Evolutionary conservation across 306 rosid genomes (phyloP).

Genomic region (Trifolium repens): DNA sequence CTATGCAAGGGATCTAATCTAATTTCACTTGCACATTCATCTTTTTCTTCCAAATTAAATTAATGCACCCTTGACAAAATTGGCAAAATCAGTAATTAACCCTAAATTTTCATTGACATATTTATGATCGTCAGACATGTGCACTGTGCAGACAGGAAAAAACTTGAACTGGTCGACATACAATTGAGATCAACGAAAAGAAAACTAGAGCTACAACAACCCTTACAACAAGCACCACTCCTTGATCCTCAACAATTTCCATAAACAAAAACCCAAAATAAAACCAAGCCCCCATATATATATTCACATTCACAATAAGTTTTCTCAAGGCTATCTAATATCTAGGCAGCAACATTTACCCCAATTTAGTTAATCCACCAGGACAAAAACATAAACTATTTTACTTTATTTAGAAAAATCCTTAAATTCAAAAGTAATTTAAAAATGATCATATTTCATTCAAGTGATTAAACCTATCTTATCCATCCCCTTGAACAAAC

Average conservation of each 20-base stretch:
- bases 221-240: not conserved
- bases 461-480: not conserved
- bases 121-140: not conserved
- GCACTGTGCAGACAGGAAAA: not conserved
- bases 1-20: slow-evolving; percentile 29
- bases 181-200: not conserved
- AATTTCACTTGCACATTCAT: not conserved
- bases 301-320: not conserved
- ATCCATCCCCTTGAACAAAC: not conserved
- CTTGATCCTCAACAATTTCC: not conserved
- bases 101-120: not conserved
- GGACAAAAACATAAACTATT: not conserved
- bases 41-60: not conserved
- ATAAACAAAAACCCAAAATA: not conserved
- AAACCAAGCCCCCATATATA: not conserved
- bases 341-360: not conserved
- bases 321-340: not conserved
- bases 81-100: not conserved
- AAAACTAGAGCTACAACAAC: not conserved
- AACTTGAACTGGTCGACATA: not conserved
- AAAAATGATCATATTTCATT: not conserved
- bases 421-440: not conserved
- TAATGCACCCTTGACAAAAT: not conserved
- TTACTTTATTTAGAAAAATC: not conserved
- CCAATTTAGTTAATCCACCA: not conserved